These are phyloP conservation scores for Pezicula carpinea DNA, from an alignment of 2,329 filamentous ascomycete species.

Conservation along the genomic window DNA sequence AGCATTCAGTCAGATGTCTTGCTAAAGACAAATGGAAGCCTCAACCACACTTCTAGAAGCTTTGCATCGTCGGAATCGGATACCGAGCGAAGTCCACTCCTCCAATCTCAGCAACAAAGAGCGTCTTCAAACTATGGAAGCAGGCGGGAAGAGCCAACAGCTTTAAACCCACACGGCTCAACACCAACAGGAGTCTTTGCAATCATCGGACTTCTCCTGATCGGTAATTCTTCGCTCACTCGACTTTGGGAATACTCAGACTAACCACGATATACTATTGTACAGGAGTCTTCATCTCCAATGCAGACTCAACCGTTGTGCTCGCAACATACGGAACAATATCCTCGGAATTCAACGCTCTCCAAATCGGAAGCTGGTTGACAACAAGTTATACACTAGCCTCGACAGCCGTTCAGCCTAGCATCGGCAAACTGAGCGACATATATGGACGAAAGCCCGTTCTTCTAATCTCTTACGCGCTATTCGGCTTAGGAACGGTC, in stretches of 20 bases:
- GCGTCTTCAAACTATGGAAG: too few relatives aligned
- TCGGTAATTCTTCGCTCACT: slow-evolving; percentile 8
- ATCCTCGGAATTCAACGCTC: slow-evolving; percentile 53
- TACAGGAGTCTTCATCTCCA: slow-evolving; percentile 58
- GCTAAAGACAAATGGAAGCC: too few relatives aligned
- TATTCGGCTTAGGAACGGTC: slow-evolving; percentile 41
- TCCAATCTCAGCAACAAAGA: too few relatives aligned
- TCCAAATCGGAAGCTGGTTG: slow-evolving; percentile 54
- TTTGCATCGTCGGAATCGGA: too few relatives aligned
- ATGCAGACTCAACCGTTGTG: slow-evolving; percentile 59
- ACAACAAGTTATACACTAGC: slow-evolving; percentile 49
- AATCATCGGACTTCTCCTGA: slow-evolving; percentile 18
- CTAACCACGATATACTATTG: not conserved
- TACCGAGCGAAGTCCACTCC: too few relatives aligned
- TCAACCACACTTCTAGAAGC: too few relatives aligned
- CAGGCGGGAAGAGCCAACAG: too few relatives aligned
- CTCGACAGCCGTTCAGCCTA: slow-evolving; percentile 45
- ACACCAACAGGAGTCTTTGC: slow-evolving; percentile 5
- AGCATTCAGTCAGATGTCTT: too few relatives aligned
- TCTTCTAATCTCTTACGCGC: slow-evolving; percentile 42
- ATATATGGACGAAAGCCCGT: slow-evolving; percentile 51
- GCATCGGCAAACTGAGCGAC: slow-evolving; percentile 52
- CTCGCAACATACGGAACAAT: slow-evolving; percentile 61
- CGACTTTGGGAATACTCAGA: not conserved
- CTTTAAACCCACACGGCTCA: not conserved